Evolutionary conservation across 1,139 yeast species (phyloP), one percentile per base, ranked within the genome.

Genomic region (Geotrichum histeridarum): DNA sequence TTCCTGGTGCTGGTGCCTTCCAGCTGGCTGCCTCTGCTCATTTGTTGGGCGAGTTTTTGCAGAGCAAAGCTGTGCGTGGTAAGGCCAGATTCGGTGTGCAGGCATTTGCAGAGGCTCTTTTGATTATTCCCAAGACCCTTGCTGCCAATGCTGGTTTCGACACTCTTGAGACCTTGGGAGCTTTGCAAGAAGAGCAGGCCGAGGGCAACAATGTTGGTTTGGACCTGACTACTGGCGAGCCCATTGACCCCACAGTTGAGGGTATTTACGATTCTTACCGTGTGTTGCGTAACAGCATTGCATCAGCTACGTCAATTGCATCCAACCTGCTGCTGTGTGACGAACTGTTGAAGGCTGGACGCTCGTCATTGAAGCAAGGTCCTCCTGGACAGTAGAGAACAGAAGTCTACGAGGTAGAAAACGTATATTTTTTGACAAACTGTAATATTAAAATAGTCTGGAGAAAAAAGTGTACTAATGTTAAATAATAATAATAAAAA

Each of bases 1-100:
- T 94, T 51, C 97, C 99, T 6, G 99, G 99, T 57, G 99, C 95
- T 1, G 99, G 99, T 56, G 93, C 99, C 2, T 94, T 85, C 72
- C 94, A 85, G 75, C 77, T 94, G 67, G 83, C 95, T 53, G 87
- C 93, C 57, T 79, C 89, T 55, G 79, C 83, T 64, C 80, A 88
- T 67, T 76, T 94, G 60, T 57, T 63, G 54, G 62, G 65, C 57
- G 62, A 67, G 45, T 56, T 58, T 65, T 73, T 89, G 60, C 53
- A 42, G 33, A 74, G 77, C 60, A 73, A 80, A 57, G 73, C 77
- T 51, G 84, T 88, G 59, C 87, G 86, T 69, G 99, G 99, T 55
- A 86, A 88, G 70, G 80, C 83, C 59, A 87, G 91, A 72, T 82
- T 95, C 12, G 99, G 99, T 60, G 81, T 93, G 51, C 84, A 83